Base-by-base conservation (phyloP, 2,329 filamentous ascomycete genomes). In the Botrytis cinerea region DNA sequence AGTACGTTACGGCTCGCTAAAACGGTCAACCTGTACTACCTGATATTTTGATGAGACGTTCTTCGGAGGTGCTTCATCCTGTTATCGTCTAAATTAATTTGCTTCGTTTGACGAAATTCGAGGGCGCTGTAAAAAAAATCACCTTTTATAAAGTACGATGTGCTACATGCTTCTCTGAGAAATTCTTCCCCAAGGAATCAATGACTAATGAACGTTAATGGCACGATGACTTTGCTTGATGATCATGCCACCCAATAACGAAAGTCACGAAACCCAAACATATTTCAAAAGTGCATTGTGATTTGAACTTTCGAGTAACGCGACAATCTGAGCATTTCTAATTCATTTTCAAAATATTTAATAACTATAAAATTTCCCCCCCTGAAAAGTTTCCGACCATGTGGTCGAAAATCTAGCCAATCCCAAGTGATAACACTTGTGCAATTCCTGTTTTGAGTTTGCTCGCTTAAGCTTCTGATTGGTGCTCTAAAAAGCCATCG, bases 21-120 rank as follows among this genome's bases (percentile, higher is more conserved):
- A 40, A 38, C 1, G 2, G 0, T 16, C 4, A 25, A 38, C 0
- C 1, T 8, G 0, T 9, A 35, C 28, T 38, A 7, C 12, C 32
- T 2, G 7, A n/a, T 28, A 25, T 20, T 25, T 1, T 22, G 25
- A 3, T 22, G 4, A 14, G 18, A 22, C 32, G 12, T 4, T 38
- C 10, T 61, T 20, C 4, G 20, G 8, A 25, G 5, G 7, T 4
- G 20, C 10, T 38, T 61, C 9, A 4, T 38, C 16, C 32, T 25
- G 32, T 25, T 20, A 12, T 8, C 0, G 4, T 32, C 22, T 12
- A 1, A 25, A 0, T 25, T 60, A 14, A 0, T 25, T 60, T 61
- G 20, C 1, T 61, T 22, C 10, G 2, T 7, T 25, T 22, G 20
- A 32, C 32, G 32, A 32, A 32, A 32, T 32, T 32, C 32, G 32